These are phyloP conservation scores for Phytopythium ostracodes DNA, from an alignment of 352 stramenopile genomes.

Conservation along the genomic window DNA sequence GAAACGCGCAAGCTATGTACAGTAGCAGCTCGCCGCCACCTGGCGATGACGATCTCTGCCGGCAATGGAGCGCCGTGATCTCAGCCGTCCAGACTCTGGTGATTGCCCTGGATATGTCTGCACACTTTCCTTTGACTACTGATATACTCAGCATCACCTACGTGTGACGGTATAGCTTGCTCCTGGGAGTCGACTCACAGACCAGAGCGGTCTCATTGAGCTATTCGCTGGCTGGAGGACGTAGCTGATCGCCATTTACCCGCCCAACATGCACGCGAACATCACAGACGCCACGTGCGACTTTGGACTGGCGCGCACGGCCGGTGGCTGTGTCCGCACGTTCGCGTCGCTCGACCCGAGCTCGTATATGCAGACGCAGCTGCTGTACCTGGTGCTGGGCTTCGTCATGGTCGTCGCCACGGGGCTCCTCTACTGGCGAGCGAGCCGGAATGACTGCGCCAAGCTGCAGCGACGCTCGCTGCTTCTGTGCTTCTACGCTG, in stretches of 20 bases:
- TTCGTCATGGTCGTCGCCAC: conserved; percentile 24
- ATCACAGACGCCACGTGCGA: conserved; percentile 47
- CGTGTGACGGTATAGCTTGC: neutral
- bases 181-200: neutral
- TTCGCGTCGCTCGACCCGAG: conserved; percentile 30
- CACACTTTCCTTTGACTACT: neutral
- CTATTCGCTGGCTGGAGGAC: neutral
- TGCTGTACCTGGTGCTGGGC: conserved; percentile 38
- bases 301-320: conserved; percentile 44
- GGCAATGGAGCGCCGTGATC: no score
- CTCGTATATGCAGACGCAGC: conserved; percentile 33
- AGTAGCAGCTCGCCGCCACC: no score
- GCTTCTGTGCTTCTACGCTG: conserved; percentile 39
- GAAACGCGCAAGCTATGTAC: no score
- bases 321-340: conserved; percentile 31
- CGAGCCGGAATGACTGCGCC: conserved; percentile 26
- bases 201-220: neutral
- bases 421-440: conserved; percentile 41
- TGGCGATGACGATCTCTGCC: neutral
- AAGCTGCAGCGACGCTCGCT: conserved; percentile 52
- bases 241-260: no score
- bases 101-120: neutral
- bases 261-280: conserved; percentile 14
- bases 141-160: neutral
- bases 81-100: no score